Percentiles rank a stretch among this genome's conserved stretches.
Conservation (phyloP, 2,329 filamentous ascomycete species). For the Phialocephala sp. region DNA sequence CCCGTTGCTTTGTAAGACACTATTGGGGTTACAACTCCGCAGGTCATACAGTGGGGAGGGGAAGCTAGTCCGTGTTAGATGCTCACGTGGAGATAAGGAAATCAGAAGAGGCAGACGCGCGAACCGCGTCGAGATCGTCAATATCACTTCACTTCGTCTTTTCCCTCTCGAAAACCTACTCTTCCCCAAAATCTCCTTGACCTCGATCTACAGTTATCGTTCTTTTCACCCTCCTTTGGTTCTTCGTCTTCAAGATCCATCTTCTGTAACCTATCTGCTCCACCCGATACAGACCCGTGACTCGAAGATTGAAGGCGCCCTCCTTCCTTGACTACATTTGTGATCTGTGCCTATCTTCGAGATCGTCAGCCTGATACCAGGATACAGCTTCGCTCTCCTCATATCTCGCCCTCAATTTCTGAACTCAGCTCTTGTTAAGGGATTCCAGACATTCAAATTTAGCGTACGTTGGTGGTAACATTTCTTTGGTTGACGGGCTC, state of each 20-base stretch:
- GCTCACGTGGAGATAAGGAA: background rate
- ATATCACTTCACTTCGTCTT: background rate
- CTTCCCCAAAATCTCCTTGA: background rate
- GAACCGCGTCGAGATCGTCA: conserved; percentile 2
- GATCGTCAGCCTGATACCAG: background rate
- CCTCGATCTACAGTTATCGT: background rate
- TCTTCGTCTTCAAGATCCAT: background rate
- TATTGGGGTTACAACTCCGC: background rate
- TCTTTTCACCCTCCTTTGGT: background rate
- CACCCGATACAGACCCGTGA: background rate
- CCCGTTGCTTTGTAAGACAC: conserved; percentile 22
- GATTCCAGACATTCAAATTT: background rate
- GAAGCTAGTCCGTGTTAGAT: background rate
- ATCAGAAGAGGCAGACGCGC: background rate
- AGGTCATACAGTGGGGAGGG: background rate
- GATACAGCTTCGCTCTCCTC: background rate
- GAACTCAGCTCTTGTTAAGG: background rate
- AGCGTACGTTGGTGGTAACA: background rate
- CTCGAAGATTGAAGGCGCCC: background rate
- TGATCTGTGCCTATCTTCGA: background rate
- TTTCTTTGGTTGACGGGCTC: background rate
- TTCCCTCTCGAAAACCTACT: background rate
- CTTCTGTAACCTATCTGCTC: background rate
- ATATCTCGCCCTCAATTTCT: background rate
- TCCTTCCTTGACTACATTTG: background rate